These are phyloP conservation scores for Verruconis gallopava DNA, from an alignment of 2,329 filamentous ascomycete species.

Conservation along the genomic window DNA sequence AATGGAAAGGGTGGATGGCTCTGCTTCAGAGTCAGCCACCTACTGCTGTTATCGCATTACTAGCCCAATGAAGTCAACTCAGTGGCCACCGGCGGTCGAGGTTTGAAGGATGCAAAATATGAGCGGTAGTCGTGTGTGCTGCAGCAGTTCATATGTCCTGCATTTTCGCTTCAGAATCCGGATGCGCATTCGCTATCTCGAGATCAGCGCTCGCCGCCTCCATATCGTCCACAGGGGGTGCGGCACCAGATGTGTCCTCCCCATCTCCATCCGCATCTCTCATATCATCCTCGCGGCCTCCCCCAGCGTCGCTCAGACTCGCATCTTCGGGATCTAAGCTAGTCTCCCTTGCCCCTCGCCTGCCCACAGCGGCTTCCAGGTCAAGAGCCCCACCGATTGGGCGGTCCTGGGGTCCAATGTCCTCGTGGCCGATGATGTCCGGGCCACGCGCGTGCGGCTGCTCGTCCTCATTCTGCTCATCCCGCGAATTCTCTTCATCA, in stretches of 20 bases:
- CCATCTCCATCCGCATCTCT: constrained; percentile 7
- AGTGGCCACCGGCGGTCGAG: too few species aligned
- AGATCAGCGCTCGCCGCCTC: too few species aligned
- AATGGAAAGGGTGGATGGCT: too few species aligned
- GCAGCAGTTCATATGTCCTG: too few species aligned
- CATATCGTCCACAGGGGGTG: too few species aligned
- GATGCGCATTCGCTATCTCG: too few species aligned
- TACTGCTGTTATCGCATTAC: too few species aligned
- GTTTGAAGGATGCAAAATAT: too few species aligned
- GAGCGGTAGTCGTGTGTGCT: too few species aligned
- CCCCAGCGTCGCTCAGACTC: constrained; percentile 4
- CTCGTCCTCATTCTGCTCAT: constrained; percentile 39
- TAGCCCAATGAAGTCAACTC: too few species aligned
- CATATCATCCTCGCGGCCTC: constrained; percentile 1
- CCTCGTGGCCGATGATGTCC: constrained; percentile 69
- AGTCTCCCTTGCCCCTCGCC: constrained; percentile 11
- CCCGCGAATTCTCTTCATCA: constrained; percentile 19
- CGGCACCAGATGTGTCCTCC: constrained; percentile 1
- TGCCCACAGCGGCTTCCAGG: constrained; percentile 29
- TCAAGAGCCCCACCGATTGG: constrained; percentile 20
- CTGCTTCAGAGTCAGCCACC: too few species aligned
- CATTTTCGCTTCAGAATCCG: too few species aligned
- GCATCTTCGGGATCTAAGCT: constrained; percentile 7
- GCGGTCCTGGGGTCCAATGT: constrained; percentile 59
- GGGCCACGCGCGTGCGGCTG: constrained; percentile 72